phyloP scores from a whole-genome alignment of 148 eudicot species.

The Fagopyrum tataricum region DNA sequence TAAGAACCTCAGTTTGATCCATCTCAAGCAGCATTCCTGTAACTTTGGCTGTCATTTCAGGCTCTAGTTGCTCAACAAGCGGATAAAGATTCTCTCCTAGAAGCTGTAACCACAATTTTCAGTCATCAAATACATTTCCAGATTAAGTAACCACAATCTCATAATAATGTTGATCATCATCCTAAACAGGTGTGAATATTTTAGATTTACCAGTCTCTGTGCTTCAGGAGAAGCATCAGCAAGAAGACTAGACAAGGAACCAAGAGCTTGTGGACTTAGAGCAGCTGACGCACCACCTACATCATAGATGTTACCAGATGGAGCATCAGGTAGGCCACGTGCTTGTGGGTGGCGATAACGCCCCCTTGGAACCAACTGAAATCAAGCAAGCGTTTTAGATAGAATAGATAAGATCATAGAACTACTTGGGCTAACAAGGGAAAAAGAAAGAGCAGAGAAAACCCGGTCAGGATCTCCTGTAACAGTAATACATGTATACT shows the following conservation, averaged over 20 bases:
- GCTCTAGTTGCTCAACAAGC: constrained; percentile 64
- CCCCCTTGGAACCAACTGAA: constrained; percentile 69
- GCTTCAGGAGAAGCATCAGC: constrained; percentile 66
- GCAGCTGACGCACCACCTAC: constrained; percentile 17
- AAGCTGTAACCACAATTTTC: constrained; percentile 31
- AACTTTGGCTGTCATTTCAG: constrained; percentile 67
- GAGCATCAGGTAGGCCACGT: constrained; percentile 3
- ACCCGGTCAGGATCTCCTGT: too few species aligned
- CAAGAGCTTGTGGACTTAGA: constrained; percentile 46
- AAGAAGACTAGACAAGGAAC: constrained; percentile 65
- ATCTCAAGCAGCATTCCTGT: constrained; percentile 87
- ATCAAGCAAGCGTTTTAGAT: background rate
- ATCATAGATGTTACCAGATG: constrained; percentile 9
- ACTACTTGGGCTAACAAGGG: background rate
- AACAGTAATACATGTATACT: too few species aligned
- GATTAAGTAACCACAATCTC: too few species aligned
- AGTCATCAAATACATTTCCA: background rate
- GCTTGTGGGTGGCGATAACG: constrained; percentile 26
- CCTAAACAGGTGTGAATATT: background rate
- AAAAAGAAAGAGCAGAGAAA: background rate
- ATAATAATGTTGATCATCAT: too few species aligned
- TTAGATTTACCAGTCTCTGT: constrained; percentile 54
- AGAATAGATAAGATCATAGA: background rate
- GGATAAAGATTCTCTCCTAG: constrained; percentile 79
- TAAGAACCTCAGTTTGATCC: constrained; percentile 76